These are phyloP conservation scores for Myxozyma sirexii DNA, from an alignment of 805 yeast genomes.

Conservation along the genomic window DNA sequence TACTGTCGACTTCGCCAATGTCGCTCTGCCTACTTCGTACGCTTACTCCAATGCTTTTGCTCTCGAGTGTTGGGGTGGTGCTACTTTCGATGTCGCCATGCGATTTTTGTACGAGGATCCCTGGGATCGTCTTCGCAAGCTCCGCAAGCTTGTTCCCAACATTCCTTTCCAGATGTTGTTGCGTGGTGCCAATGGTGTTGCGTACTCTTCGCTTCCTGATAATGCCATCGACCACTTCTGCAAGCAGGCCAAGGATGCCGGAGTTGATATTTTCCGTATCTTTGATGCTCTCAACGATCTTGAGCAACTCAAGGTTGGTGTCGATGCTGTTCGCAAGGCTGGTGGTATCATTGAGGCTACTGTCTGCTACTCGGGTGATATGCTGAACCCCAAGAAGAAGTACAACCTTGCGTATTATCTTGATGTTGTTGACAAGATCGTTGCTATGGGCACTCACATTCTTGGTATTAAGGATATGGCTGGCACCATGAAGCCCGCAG, in stretches of 20 bases:
- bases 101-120: constrained; percentile 98
- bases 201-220: constrained; percentile 96
- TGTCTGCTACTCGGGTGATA: constrained; percentile 97
- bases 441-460: constrained; percentile 92
- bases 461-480: constrained; percentile 99
- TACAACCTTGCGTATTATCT: constrained; percentile 91
- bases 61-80: constrained; percentile 99
- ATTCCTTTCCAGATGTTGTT: constrained; percentile 99
- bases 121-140: constrained; percentile 90
- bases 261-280: constrained; percentile 97
- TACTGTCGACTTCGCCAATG: constrained; percentile 84
- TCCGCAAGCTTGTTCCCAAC: constrained; percentile 91
- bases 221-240: constrained; percentile 98
- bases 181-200: constrained; percentile 99
- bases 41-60: constrained; percentile 91
- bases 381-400: constrained; percentile 94
- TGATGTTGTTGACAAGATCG: constrained; percentile 77
- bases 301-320: constrained; percentile 96
- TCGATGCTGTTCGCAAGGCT: constrained; percentile 95
- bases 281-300: constrained; percentile 96
- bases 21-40: constrained; percentile 92
- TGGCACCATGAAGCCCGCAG: constrained; percentile 95
- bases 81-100: constrained; percentile 98
- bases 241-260: constrained; percentile 88
- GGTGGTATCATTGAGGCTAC: constrained; percentile 99